These are phyloP conservation scores for Neoboletus magnificus DNA, from an alignment of 768 basidiomycete species.

Conservation along the genomic window DNA sequence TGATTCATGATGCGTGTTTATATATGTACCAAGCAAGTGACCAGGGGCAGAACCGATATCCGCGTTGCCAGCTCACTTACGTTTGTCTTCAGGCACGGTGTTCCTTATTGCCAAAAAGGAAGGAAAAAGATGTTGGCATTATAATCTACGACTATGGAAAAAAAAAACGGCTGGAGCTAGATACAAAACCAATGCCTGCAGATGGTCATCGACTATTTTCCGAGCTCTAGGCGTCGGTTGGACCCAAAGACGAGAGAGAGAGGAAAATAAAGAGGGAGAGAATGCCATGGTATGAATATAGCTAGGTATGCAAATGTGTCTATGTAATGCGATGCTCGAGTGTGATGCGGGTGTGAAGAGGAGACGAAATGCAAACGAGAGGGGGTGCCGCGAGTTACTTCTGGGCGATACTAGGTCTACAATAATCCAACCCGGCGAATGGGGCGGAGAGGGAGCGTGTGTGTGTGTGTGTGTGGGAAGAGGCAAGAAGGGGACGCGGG, in stretches of 20 bases:
- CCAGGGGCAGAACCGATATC: not conserved
- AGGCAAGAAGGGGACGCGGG: not conserved
- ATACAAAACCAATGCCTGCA: slow-evolving; percentile 19
- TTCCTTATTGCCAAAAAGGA: not conserved
- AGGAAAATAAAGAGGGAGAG: slow-evolving; percentile 6
- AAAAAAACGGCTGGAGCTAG: slow-evolving; percentile 7
- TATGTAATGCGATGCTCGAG: slow-evolving; percentile 27
- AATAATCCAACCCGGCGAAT: slow-evolving; percentile 11
- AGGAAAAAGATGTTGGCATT: slow-evolving; percentile 9
- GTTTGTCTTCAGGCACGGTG: not conserved
- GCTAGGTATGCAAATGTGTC: slow-evolving; percentile 34
- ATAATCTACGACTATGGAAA: slow-evolving; percentile 21
- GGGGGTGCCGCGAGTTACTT: slow-evolving; percentile 16
- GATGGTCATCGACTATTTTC: slow-evolving; percentile 8
- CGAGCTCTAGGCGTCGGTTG: slow-evolving; percentile 18
- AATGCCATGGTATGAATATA: slow-evolving; percentile 37
- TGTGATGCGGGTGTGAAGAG: slow-evolving; percentile 16
- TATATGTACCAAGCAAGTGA: not conserved
- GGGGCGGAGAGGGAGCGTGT: slow-evolving; percentile 5
- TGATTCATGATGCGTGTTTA: no score
- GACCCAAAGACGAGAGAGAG: slow-evolving; percentile 13
- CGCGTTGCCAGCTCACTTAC: not conserved
- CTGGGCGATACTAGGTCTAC: slow-evolving; percentile 23
- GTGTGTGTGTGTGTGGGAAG: not conserved
- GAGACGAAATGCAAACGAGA: slow-evolving; percentile 12